Percentiles rank a stretch among this genome's conserved stretches.
These are phyloP conservation scores for Dryas drummondii DNA, from an alignment of 306 rosid species.

Conservation along the genomic window DNA sequence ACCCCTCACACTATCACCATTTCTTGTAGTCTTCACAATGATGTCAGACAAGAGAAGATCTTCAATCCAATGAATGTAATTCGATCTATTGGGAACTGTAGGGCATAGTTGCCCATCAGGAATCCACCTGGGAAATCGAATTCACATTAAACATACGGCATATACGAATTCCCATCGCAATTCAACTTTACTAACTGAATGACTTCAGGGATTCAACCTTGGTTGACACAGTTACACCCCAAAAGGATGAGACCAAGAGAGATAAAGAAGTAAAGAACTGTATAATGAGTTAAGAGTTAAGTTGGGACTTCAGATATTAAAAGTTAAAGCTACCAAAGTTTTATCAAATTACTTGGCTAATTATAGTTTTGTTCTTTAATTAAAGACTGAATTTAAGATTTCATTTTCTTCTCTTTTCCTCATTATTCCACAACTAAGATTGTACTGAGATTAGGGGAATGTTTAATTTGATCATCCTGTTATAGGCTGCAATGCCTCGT, in stretches of 20 bases:
- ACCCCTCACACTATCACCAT: conserved; percentile 53
- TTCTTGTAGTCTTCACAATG: conserved; percentile 35
- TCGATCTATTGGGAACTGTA: conserved; percentile 87
- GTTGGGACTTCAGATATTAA: neutral
- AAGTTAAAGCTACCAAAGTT: neutral
- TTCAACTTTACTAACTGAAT: conserved; percentile 1
- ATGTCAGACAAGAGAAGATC: conserved; percentile 71
- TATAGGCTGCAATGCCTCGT: neutral
- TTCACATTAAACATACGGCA: conserved; percentile 5
- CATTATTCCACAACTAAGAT: neutral
- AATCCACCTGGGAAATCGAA: conserved; percentile 69
- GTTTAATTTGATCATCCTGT: neutral
- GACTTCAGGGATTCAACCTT: neutral
- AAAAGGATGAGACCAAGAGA: neutral
- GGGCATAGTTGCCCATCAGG: conserved; percentile 96
- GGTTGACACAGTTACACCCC: too few species aligned
- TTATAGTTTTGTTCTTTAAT: neutral
- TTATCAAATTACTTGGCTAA: neutral
- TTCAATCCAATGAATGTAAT: conserved; percentile 86
- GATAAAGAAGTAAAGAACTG: neutral
- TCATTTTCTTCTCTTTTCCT: neutral
- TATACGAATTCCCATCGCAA: conserved; percentile 6
- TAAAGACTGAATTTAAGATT: neutral
- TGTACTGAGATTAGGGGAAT: neutral
- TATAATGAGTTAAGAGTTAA: neutral